These are phyloP conservation scores for Bruguiera hainesii DNA, from an alignment of 441 rosid genomes.

Conservation along the genomic window DNA sequence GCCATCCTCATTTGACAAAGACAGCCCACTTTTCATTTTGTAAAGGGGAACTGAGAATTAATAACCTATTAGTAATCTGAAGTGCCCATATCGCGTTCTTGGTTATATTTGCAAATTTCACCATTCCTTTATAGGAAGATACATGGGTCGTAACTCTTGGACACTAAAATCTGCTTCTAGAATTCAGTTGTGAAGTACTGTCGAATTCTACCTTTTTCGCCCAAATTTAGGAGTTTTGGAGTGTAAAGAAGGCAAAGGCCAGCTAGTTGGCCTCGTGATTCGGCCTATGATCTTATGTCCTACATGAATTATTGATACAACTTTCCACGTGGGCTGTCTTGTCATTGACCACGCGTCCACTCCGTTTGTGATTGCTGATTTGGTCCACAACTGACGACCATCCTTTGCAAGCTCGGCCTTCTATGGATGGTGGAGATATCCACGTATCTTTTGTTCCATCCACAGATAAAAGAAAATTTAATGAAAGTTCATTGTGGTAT, in stretches of 20 bases:
- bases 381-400: conserved; percentile 27
- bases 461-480: no score
- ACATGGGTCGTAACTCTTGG: no score
- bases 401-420: not conserved
- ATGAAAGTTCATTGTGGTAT: no score
- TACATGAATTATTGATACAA: conserved; percentile 23
- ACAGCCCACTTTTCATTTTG: not conserved
- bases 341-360: conserved; percentile 21
- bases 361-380: conserved; percentile 26
- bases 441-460: not conserved
- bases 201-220: not conserved
- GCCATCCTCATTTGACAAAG: conserved; percentile 2
- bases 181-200: not conserved
- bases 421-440: not conserved
- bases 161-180: not conserved
- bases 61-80: not conserved
- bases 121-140: no score
- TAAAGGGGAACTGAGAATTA: not conserved
- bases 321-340: conserved; percentile 29
- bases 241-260: conserved; percentile 22
- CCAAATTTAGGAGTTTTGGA: not conserved
- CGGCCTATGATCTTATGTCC: conserved; percentile 29
- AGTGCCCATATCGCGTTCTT: not conserved
- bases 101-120: not conserved
- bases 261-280: conserved; percentile 26